Base-by-base conservation (phyloP, 805 yeast species). In the Teunomyces stri region DNA sequence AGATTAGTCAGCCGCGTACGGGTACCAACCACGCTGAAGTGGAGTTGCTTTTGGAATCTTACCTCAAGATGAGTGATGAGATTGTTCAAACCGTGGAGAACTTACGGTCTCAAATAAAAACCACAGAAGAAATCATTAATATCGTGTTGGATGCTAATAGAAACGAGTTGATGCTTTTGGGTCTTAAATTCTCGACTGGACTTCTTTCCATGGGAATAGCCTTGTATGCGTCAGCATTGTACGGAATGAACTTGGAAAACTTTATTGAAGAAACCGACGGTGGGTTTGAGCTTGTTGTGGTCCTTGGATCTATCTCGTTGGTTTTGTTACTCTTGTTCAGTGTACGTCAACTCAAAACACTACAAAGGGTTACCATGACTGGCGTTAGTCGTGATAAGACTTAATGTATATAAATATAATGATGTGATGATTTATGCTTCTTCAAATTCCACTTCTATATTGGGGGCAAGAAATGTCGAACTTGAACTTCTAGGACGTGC, bases 161-260 rank as follows among this genome's bases (percentile, higher is more conserved):
- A 65, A 94, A 94, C 65, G 89, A 92, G 54, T 74, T 94, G 50
- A 90, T 94, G 97, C 64, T 90, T 25, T 71, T 94, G 34, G 96
- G 96, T 3, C 72, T 94, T 47, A 78, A 86, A 56, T 89, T 89
- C 62, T 84, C 94, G 43, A 82, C 89, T 21, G 94, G 96, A 0
- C 75, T 95, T 47, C 69, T 94, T 30, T 85, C 96, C 3, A 71
- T 91, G 58, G 96, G 96, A 2, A 79, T 84, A 12, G 85, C 94
- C 1, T 70, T 95, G 40, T 88, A 87, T 54, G 62, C 89, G 12
- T 94, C 96, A 1, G 86, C 97, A 0, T 70, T 89, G 9, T 94
- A 91, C 65, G 99, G 99, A 30, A 94, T 94, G 99, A 94, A 94
- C 66, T 71, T 94, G 63, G 89, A 87, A 59, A 94, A 92, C 66